Base-by-base conservation (phyloP, 352 stramenopile genomes). In the Phytophthora europaea region DNA sequence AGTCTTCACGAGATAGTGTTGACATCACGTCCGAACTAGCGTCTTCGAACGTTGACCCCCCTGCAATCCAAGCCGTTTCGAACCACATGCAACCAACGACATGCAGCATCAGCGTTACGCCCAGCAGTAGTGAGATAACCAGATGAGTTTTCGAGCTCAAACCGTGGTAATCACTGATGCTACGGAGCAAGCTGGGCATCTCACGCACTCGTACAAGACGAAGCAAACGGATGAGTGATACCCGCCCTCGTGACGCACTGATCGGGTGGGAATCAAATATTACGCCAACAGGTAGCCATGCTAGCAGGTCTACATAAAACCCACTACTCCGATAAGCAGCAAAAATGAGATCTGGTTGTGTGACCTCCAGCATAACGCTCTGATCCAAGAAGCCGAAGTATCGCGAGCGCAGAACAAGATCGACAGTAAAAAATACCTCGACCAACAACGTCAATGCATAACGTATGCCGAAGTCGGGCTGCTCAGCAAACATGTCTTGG, bases 31-130 rank as follows among this genome's bases (percentile, higher is more conserved):
- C 65, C 4, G 0, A 53, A 18, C 38, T 47, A 15, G 9, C 62
- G n/a, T 40, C 38, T 6, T 75, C 55, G 3, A 50, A 48, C 7
- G 56, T 22, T 26, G 48, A 38, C 10, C 16, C 34, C 8, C 22
- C 33, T 18, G 51, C 13, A 48, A 76, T 54, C 70, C 70, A 73
- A 13, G 80, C 76, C 83, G 90, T 89, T 64, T 89, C 77, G 55
- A 94, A 94, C 87, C 87, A 94, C 2, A 89, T 20, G 36, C 87
- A 94, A 0, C 79, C 85, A 2, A 86, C 72, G 23, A 92, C 58
- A 65, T 94, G 87, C 9, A 94, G 69, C 53, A 79, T 84, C 8
- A 90, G 28, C 0, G 80, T 75, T 7, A 93, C 87, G 18, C 80
- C 81, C 9, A 94, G 66, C 1, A 93, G 9, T 34, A 94, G 64